Evolutionary conservation across 345 rosid species (phyloP), one percentile per base, ranked within the genome.

Genomic region (Syzygium oleosum): DNA sequence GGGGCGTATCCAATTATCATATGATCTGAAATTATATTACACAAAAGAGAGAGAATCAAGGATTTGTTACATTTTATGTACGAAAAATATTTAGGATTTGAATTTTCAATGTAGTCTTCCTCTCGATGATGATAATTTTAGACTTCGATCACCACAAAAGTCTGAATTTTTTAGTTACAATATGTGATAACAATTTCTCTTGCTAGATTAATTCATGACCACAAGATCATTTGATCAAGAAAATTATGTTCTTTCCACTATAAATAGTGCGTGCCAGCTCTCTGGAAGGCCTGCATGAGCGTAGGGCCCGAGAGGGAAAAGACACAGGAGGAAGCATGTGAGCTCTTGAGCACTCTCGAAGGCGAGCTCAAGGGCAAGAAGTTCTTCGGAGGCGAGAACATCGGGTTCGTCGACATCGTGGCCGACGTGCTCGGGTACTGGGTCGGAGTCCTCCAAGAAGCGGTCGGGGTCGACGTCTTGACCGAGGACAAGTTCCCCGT

Each of bases 331-430:
- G 86, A 86, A 34, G 88, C 85, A 34, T 65, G 43, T 8, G 80
- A 43, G 13, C 51, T 27, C 84, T 68, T 88, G 41, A 58, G 52
- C 55, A 56, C 56, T 15, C 86, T 84, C 12, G 90, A 88, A 17
- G 85, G 84, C 9, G 85, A 86, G 84, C 85, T 88, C 43, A 52
- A 61, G 83, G 86, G 51, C n/a, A 86, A 63, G 86, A 86, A 52
- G 83, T 88, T 88, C 85, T 88, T 88, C n/a, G 88, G 90, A 52
- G 88, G 88, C n/a, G 89, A 85, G n/a, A 46, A 15, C 27, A 51
- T 88, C 16, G 86, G 88, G 29, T 77, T 86, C 49, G 51, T 88
- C 84, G 90, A 88, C 61, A 86, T 88, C 29, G 80, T 52, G 49
- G 88, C 86, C 43, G 46, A 61, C 85, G 65, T 80, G 84, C 49